These are phyloP conservation scores for Cephaloascus albidus DNA, from an alignment of 805 yeast species.

Conservation along the genomic window DNA sequence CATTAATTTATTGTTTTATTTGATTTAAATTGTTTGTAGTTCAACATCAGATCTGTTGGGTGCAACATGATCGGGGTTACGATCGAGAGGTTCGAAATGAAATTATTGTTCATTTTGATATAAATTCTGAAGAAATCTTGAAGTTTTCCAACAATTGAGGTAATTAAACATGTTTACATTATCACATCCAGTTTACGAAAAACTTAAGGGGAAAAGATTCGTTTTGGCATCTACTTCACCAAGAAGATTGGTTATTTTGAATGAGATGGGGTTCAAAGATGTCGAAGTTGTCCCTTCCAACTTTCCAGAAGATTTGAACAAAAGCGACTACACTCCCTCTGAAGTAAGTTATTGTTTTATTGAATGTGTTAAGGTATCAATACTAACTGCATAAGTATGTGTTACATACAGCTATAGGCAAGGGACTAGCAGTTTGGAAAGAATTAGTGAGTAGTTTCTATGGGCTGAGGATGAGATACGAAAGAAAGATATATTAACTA, in stretches of 20 bases:
- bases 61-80: too few relatives aligned
- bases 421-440: conserved; percentile 54
- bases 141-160: too few relatives aligned
- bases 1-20: too few relatives aligned
- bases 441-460: conserved; percentile 17
- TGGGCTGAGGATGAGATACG: too few relatives aligned
- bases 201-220: conserved; percentile 19
- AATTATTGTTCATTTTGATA: too few relatives aligned
- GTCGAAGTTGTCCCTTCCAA: conserved; percentile 46
- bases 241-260: conserved; percentile 64
- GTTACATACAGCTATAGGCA: conserved; percentile 54
- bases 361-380: too few relatives aligned
- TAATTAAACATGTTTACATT: too few relatives aligned
- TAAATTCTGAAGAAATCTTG: too few relatives aligned
- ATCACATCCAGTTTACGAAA: conserved; percentile 22
- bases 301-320: conserved; percentile 71
- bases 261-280: conserved; percentile 42
- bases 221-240: conserved; percentile 83
- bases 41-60: too few relatives aligned
- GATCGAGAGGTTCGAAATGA: too few relatives aligned
- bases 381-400: conserved; percentile 49
- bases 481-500: too few relatives aligned
- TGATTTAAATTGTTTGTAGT: too few relatives aligned
- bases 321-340: conserved; percentile 33
- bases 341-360: conserved; percentile 31